phyloP scores from a whole-genome alignment of 1,284 basidiomycete genomes.

The Austroboletus olivaceoglutinosus region DNA sequence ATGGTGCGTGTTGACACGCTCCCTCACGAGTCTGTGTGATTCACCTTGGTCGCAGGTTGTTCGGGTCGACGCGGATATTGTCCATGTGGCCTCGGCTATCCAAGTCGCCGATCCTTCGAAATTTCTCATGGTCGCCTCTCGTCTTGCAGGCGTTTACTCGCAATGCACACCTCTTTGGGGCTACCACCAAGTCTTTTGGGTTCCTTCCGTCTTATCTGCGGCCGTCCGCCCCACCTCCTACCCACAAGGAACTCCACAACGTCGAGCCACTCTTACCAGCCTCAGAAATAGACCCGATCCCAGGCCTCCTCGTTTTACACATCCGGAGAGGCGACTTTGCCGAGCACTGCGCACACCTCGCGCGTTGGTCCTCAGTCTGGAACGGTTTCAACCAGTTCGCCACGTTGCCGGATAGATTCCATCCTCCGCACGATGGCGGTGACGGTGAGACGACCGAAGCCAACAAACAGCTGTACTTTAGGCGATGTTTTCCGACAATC shows the following conservation, averaged over 20 bases:
- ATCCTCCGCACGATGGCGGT: slow-evolving; percentile 21
- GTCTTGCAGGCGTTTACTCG: slow-evolving; percentile 37
- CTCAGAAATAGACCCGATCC: slow-evolving; percentile 23
- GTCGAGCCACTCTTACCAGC: slow-evolving; percentile 25
- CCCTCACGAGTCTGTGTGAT: not conserved
- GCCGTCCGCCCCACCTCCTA: slow-evolving; percentile 9
- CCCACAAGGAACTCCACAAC: slow-evolving; percentile 20
- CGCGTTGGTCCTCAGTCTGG: slow-evolving; percentile 31
- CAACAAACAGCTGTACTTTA: slow-evolving; percentile 34
- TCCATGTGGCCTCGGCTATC: slow-evolving; percentile 44
- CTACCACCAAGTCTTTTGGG: slow-evolving; percentile 14
- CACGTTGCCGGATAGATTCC: slow-evolving; percentile 39
- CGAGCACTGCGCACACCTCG: slow-evolving; percentile 32
- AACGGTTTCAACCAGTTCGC: slow-evolving; percentile 48
- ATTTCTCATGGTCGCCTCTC: slow-evolving; percentile 49
- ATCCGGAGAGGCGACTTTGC: slow-evolving; percentile 41
- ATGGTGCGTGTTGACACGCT: slow-evolving; percentile 35
- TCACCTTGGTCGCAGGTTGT: slow-evolving; percentile 34
- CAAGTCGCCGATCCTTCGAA: slow-evolving; percentile 43
- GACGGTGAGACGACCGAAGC: slow-evolving; percentile 28
- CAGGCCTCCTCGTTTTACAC: slow-evolving; percentile 36
- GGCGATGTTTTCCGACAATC: slow-evolving; percentile 50
- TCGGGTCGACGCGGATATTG: slow-evolving; percentile 43
- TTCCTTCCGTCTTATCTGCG: slow-evolving; percentile 26
- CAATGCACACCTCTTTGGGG: slow-evolving; percentile 37